phyloP scores from a whole-genome alignment of 2,329 filamentous ascomycete species.

The Daldinia sp. region DNA sequence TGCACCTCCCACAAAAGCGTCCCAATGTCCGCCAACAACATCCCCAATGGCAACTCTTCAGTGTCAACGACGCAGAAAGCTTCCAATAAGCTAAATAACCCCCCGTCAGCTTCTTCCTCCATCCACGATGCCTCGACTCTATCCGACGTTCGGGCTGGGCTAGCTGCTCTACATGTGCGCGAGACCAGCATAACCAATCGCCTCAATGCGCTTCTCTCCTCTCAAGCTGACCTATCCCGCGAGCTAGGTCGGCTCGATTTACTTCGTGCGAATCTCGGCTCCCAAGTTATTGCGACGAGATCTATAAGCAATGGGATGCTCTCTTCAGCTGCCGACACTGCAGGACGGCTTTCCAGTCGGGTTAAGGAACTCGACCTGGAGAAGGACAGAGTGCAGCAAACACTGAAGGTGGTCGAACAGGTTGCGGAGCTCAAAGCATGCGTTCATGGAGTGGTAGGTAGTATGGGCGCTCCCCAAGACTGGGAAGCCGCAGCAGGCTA shows the following conservation, averaged over 20 bases:
- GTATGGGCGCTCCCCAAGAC: slow-evolving; percentile 97
- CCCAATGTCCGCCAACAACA: slow-evolving; percentile 54
- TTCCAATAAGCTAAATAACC: slow-evolving; percentile 47
- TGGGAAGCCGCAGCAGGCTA: slow-evolving; percentile 98
- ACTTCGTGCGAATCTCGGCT: slow-evolving; percentile 86
- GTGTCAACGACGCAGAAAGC: slow-evolving; percentile 44
- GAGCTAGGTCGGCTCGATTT: slow-evolving; percentile 90
- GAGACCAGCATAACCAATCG: slow-evolving; percentile 80
- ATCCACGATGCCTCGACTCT: slow-evolving; percentile 80
- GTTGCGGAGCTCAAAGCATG: slow-evolving; percentile 97
- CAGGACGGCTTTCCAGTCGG: slow-evolving; percentile 84
- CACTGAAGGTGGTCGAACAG: slow-evolving; percentile 91
- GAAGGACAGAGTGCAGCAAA: slow-evolving; percentile 90
- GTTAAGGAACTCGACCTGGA: slow-evolving; percentile 91
- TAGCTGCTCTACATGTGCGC: slow-evolving; percentile 79
- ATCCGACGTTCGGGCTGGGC: slow-evolving; percentile 81
- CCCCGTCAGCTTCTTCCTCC: slow-evolving; percentile 48
- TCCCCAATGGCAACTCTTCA: slow-evolving; percentile 52
- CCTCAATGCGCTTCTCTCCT: slow-evolving; percentile 81
- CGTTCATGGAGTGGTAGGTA: slow-evolving; percentile 91
- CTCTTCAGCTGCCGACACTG: slow-evolving; percentile 84
- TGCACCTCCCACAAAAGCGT: slow-evolving; percentile 49
- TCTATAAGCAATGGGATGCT: slow-evolving; percentile 92
- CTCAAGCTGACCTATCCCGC: slow-evolving; percentile 86
- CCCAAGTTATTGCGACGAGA: slow-evolving; percentile 86